A percentile compares a stretch with the other conserved stretches of the same genome.
phyloP scores from a whole-genome alignment of 2,329 filamentous ascomycete genomes.

The Xylariaceae sp. region DNA sequence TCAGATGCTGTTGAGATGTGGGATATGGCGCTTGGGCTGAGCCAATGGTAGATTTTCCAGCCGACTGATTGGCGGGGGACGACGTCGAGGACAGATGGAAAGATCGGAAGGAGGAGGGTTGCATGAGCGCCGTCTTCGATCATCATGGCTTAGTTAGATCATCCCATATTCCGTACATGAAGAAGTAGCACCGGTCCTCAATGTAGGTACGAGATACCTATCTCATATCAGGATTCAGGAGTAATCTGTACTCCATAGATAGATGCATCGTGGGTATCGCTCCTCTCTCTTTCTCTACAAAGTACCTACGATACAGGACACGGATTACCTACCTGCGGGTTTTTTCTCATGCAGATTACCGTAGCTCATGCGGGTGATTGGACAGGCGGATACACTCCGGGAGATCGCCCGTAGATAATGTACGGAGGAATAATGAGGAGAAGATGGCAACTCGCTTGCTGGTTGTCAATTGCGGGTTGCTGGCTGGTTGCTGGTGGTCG shows the following conservation, averaged over 20 bases:
- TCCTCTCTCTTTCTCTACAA: background rate
- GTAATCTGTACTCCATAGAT: background rate
- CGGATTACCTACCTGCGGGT: background rate
- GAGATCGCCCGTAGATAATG: conserved; percentile 19
- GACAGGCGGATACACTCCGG: conserved; percentile 19
- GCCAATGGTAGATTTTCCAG: conserved; percentile 12
- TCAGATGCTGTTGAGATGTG: conserved; percentile 15
- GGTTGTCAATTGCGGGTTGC: background rate
- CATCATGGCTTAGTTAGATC: background rate
- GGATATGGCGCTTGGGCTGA: conserved; percentile 17
- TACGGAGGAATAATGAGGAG: conserved; percentile 3
- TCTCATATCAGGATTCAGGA: background rate
- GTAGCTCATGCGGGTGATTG: conserved; percentile 19
- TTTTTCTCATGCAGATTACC: conserved; percentile 10
- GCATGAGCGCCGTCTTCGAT: background rate
- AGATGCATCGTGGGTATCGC: too few relatives aligned
- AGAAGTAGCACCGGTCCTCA: background rate
- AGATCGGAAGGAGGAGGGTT: background rate
- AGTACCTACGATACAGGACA: background rate
- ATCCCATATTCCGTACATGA: background rate
- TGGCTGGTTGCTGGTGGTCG: background rate
- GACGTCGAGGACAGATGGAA: background rate
- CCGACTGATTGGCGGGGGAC: conserved; percentile 7
- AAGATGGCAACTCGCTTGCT: conserved; percentile 6
- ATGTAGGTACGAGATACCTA: background rate